Evolutionary conservation across 352 stramenopile genomes (phyloP).

Genomic region (Chrysophaeum taylorii): DNA sequence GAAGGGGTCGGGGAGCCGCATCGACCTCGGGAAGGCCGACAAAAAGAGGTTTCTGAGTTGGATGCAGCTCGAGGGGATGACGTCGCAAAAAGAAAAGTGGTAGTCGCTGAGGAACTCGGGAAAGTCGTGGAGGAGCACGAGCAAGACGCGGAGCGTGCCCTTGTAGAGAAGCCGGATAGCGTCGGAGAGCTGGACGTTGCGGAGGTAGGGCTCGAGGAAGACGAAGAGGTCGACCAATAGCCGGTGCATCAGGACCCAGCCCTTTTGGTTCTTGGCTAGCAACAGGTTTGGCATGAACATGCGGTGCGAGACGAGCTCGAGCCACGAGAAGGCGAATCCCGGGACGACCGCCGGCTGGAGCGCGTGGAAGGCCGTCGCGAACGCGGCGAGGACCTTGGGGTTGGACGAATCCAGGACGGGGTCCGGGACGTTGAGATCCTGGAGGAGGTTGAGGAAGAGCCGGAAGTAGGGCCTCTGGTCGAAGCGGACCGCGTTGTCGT

Average conservation of each 20-base stretch:
- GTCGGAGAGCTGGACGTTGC: conserved; percentile 71
- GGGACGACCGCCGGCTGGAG: conserved; percentile 86
- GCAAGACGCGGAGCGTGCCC: conserved; percentile 87
- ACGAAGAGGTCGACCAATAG: conserved; percentile 93
- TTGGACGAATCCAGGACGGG: conserved; percentile 82
- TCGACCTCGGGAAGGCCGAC: conserved; percentile 89
- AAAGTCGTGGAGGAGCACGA: conserved; percentile 97
- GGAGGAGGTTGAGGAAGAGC: conserved; percentile 92
- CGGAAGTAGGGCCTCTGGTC: conserved; percentile 97
- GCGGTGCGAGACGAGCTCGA: conserved; percentile 92
- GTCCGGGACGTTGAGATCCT: conserved; percentile 88
- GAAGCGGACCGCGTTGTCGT: too few relatives aligned
- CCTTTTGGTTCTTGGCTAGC: conserved; percentile 78
- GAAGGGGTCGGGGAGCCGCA: conserved; percentile 92
- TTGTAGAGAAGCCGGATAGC: conserved; percentile 92
- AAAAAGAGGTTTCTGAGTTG: conserved; percentile 96
- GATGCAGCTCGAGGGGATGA: conserved; percentile 89
- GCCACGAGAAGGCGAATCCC: conserved; percentile 96
- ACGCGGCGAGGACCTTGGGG: conserved; percentile 79
- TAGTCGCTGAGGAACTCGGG: conserved; percentile 94
- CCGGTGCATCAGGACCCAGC: conserved; percentile 90
- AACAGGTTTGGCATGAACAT: conserved; percentile 97
- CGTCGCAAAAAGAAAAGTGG: conserved; percentile 95
- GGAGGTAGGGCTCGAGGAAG: conserved; percentile 92
- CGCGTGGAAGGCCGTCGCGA: conserved; percentile 90